Percentiles rank a stretch among this genome's conserved stretches.
These are phyloP conservation scores for Withania somnifera DNA, from an alignment of 305 asterid genomes.

Conservation along the genomic window DNA sequence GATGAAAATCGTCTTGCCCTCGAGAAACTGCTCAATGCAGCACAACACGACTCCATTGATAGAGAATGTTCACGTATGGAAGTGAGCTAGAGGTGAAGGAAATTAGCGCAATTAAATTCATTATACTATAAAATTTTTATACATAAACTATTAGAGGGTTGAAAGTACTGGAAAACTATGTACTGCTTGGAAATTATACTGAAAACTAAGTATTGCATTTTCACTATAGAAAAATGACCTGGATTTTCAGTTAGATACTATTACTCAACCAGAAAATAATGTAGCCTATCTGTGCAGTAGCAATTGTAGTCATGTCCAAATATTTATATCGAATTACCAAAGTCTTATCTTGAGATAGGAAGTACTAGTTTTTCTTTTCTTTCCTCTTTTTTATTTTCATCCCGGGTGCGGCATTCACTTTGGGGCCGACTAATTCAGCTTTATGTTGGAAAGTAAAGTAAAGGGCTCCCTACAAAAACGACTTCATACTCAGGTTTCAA, in stretches of 20 bases:
- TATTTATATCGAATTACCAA: not conserved
- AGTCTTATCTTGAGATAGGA: not conserved
- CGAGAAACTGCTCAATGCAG: not conserved
- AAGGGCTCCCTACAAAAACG: too few species aligned
- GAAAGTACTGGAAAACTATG: not conserved
- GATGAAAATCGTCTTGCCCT: not conserved
- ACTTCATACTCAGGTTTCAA: too few species aligned
- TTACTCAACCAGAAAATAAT: not conserved
- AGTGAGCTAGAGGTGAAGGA: not conserved
- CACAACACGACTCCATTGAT: not conserved
- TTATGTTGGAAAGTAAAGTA: too few species aligned
- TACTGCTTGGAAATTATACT: not conserved
- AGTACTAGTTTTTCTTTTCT: not conserved
- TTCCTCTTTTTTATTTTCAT: too few species aligned
- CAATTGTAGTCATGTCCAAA: not conserved
- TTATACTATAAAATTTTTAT: not conserved
- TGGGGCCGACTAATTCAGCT: too few species aligned
- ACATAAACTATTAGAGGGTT: not conserved
- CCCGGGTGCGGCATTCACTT: too few species aligned
- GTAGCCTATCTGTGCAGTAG: not conserved
- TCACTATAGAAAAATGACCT: not conserved
- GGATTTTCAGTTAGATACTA: not conserved
- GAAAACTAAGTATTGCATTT: not conserved
- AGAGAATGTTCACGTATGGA: not conserved
- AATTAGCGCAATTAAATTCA: not conserved